These are phyloP conservation scores for Kuraishia floccosa DNA, from an alignment of 805 yeast genomes.

Conservation along the genomic window DNA sequence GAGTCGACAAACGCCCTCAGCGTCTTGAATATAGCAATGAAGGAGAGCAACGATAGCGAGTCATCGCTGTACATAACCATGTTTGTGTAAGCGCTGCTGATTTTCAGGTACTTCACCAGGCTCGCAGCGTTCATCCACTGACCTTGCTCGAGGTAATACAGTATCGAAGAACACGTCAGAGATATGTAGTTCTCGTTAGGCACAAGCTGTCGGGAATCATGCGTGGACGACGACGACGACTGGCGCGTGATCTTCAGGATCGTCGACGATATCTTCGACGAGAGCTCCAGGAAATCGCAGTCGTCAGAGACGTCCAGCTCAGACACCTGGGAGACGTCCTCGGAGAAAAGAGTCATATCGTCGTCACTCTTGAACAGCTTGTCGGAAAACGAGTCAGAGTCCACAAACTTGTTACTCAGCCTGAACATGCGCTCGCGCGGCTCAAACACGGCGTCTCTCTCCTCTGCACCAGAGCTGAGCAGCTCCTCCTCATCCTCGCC, in stretches of 20 bases:
- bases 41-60: conserved; percentile 16
- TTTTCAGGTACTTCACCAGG: conserved; percentile 13
- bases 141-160: conserved; percentile 13
- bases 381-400: too few relatives aligned
- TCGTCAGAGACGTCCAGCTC: too few relatives aligned
- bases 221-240: neutral
- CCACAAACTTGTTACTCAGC: too few relatives aligned
- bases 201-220: too few relatives aligned
- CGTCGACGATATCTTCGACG: too few relatives aligned
- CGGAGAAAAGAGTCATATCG: too few relatives aligned
- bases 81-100: conserved; percentile 3
- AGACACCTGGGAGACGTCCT: too few relatives aligned
- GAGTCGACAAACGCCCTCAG: conserved; percentile 9
- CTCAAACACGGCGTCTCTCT: too few relatives aligned
- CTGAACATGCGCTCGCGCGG: too few relatives aligned
- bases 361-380: too few relatives aligned
- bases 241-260: neutral
- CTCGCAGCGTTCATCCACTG: conserved; percentile 10
- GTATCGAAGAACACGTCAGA: conserved; percentile 16
- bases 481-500: conserved; percentile 4
- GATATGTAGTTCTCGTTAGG: conserved; percentile 17
- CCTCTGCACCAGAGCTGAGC: too few relatives aligned
- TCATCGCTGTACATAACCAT: conserved; percentile 3
- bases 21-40: conserved; percentile 14
- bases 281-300: too few relatives aligned